Evolutionary conservation across 768 basidiomycete species (phyloP).

Genomic region (Goffeauzyma gilvescens): DNA sequence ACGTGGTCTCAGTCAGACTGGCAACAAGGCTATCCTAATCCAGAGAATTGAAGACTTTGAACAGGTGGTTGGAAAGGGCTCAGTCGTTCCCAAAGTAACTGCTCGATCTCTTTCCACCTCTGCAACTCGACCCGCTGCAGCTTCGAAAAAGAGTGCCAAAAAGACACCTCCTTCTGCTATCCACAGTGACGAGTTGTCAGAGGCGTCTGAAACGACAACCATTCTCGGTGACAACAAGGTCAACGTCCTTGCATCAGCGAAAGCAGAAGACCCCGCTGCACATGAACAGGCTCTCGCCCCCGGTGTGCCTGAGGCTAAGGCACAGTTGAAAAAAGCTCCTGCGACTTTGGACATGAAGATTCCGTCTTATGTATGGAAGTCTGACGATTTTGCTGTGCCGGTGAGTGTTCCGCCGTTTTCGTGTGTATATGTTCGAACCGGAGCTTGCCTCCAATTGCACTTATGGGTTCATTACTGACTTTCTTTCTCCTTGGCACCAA

Average conservation of each 20-base stretch:
- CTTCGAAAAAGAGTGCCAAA: too few species aligned
- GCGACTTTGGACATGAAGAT: constrained; percentile 15
- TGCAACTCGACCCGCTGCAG: constrained; percentile 18
- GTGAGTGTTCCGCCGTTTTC: not conserved
- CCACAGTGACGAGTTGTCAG: too few species aligned
- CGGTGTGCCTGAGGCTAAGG: constrained; percentile 23
- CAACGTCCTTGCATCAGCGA: constrained; percentile 2
- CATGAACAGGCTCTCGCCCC: constrained; percentile 15
- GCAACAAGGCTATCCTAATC: constrained; percentile 44
- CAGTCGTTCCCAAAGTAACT: too few species aligned
- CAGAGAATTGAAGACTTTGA: constrained; percentile 40
- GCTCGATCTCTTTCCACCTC: constrained; percentile 16
- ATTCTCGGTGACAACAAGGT: constrained; percentile 1
- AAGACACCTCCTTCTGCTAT: too few species aligned
- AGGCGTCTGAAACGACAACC: too few species aligned
- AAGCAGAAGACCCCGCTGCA: too few species aligned
- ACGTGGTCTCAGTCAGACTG: constrained; percentile 32
- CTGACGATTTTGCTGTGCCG: constrained; percentile 17
- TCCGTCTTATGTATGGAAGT: constrained; percentile 15
- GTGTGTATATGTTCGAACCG: not conserved
- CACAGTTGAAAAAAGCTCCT: constrained; percentile 1
- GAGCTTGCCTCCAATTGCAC: too few species aligned
- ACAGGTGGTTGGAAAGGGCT: too few species aligned
- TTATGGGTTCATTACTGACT: too few species aligned
- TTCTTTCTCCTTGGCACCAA: too few species aligned